Conservation (phyloP, 495 filamentous ascomycete species). For the Xylaria grammica region DNA sequence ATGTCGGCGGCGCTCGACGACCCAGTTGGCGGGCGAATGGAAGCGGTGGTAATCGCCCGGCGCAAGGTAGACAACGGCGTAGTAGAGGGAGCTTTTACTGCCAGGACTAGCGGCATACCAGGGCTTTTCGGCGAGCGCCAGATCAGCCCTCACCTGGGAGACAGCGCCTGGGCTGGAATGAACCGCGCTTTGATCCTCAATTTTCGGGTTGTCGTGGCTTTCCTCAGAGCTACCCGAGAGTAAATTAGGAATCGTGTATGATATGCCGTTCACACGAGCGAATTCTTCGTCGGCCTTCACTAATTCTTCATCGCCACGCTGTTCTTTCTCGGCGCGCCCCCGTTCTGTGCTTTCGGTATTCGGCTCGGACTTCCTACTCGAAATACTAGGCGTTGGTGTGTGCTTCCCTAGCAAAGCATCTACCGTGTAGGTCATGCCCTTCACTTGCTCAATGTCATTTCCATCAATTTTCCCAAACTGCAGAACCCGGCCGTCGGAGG, state of each 20-base stretch:
- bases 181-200: slow-evolving; percentile 54
- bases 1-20: slow-evolving; percentile 87
- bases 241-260: slow-evolving; percentile 89
- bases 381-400: slow-evolving; percentile 50
- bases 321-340: slow-evolving; percentile 24
- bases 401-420: slow-evolving; percentile 85
- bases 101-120: slow-evolving; percentile 75
- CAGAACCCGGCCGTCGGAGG: slow-evolving; percentile 86
- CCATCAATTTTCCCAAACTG: slow-evolving; percentile 91
- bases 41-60: slow-evolving; percentile 99
- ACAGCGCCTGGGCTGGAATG: slow-evolving; percentile 70
- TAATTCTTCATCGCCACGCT: slow-evolving; percentile 61
- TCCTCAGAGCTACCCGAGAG: slow-evolving; percentile 69
- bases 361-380: slow-evolving; percentile 29
- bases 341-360: slow-evolving; percentile 26
- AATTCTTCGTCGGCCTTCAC: slow-evolving; percentile 87
- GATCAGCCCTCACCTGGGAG: slow-evolving; percentile 80
- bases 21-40: slow-evolving; percentile 93
- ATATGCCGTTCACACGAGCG: slow-evolving; percentile 93
- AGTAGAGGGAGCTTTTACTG: slow-evolving; percentile 76
- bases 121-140: slow-evolving; percentile 73
- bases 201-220: slow-evolving; percentile 57
- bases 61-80: slow-evolving; percentile 95
- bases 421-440: slow-evolving; percentile 96
- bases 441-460: slow-evolving; percentile 97